These are phyloP conservation scores for Actinidia chinensis DNA, from an alignment of 179 eudicot genomes.

Conservation along the genomic window DNA sequence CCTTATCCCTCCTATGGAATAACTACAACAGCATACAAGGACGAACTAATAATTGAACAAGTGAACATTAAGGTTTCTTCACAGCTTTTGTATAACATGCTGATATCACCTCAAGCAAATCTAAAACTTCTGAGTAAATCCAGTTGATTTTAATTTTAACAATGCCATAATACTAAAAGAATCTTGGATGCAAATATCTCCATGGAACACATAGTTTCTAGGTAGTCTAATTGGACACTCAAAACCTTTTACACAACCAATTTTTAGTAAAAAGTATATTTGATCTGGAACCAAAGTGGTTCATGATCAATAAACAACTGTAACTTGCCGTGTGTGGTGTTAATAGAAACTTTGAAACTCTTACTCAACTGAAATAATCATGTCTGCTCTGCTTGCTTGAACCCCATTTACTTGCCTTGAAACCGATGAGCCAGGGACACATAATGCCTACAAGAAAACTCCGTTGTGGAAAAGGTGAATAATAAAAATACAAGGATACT, in stretches of 20 bases:
- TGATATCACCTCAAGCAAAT: not conserved
- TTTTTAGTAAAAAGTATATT: conserved; percentile 8
- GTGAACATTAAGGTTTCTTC: not conserved
- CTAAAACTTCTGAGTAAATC: not conserved
- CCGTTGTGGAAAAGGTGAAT: not conserved
- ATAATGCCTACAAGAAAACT: conserved; percentile 66
- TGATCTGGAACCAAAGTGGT: not conserved
- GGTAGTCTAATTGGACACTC: not conserved
- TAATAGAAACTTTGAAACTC: not conserved
- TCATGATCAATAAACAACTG: not conserved
- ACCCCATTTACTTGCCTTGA: conserved; percentile 81
- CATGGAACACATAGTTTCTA: not conserved
- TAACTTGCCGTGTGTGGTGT: not conserved
- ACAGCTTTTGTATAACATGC: not conserved
- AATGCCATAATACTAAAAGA: not conserved
- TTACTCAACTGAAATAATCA: conserved; percentile 86
- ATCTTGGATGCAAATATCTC: not conserved
- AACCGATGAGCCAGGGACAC: conserved; percentile 50
- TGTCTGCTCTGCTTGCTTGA: conserved; percentile 77
- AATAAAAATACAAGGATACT: not conserved
- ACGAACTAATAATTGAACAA: not conserved
- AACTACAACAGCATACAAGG: not conserved
- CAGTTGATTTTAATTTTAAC: not conserved
- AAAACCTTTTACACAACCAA: not conserved
- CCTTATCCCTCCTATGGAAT: not conserved